These are phyloP conservation scores for Globomyces pollinis-pini DNA, from an alignment of 192 early-diverging fungal species.

Conservation along the genomic window DNA sequence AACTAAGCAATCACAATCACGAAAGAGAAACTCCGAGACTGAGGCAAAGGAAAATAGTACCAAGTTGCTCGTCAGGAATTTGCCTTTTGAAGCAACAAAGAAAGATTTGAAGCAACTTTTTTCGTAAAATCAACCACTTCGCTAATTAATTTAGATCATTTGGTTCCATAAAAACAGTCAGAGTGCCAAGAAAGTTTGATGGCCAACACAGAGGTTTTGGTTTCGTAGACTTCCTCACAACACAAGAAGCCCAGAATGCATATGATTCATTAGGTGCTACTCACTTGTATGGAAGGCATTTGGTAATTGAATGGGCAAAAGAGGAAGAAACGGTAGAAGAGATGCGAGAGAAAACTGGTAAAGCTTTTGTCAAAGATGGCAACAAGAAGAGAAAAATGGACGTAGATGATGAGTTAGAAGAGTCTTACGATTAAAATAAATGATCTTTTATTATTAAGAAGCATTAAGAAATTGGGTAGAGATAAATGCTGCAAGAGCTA, in stretches of 20 bases:
- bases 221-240: constrained; percentile 95
- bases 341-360: constrained; percentile 76
- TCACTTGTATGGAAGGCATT: constrained; percentile 94
- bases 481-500: constrained; percentile 51
- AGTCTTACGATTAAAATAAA: constrained; percentile 5
- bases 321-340: constrained; percentile 74
- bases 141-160: constrained; percentile 54
- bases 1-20: background rate
- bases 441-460: too few species aligned
- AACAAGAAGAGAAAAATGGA: constrained; percentile 61
- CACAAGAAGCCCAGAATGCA: constrained; percentile 88
- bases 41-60: constrained; percentile 58
- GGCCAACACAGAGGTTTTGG: constrained; percentile 95
- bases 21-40: constrained; percentile 19
- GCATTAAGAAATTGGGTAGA: constrained; percentile 18
- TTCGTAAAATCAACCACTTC: constrained; percentile 62
- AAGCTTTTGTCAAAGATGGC: constrained; percentile 61
- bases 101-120: constrained; percentile 88
- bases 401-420: constrained; percentile 35
- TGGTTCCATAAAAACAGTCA: constrained; percentile 90
- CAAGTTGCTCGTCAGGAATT: constrained; percentile 88
- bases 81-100: constrained; percentile 94
- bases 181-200: constrained; percentile 89
- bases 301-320: constrained; percentile 94
- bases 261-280: constrained; percentile 78